Evolutionary conservation across 371 early-diverging fungal species (phyloP), one percentile per base, ranked within the genome.

Genomic region (Vairimorpha ceranae): DNA sequence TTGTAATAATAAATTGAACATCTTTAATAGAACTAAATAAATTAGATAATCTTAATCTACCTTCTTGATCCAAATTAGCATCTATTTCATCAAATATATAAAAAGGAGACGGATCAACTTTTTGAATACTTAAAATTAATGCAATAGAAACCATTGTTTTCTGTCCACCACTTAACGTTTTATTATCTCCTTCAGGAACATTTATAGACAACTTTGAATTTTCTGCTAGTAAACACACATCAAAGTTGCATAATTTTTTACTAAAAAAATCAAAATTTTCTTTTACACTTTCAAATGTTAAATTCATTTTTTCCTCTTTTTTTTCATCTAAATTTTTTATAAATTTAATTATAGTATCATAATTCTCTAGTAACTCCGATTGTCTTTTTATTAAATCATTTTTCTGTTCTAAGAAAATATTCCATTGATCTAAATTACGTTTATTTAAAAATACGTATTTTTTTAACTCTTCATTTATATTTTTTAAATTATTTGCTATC

Each of bases 51-150:
- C 25, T 76, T 19, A 38, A 25, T 15, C 76, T 23, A n/a, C 35
- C 23, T 23, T 73, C 46, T 33, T 59, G n/a, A 84, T 99, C 99
- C 33, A 99, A 84, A 69, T 94, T 96, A 33, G 99, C 97, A 86
- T 99, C 99, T 84, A 97, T 93, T 86, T 99, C 99, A 86, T 99
- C 99, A 88, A 99, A 95, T 72, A 99, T 85, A 83, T 97, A 99
- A 82, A 99, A 97, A 2, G 99, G 97, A 43, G 96, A 94, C 19
- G 94, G 95, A 76, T 96, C 96, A 81, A 93, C 92, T 74, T 88
- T 87, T 84, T 99, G 99, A 74, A 99, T 94, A 2, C 97, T 92
- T 85, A 99, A 95, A 56, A 99, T 95, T 41, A 99, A 85, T 10
- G 93, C 92, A 59, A 97, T 85, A 0, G 97, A 95, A 4, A 97